Percentiles rank a stretch among this genome's conserved stretches.
Evolutionary conservation across 2,329 filamentous ascomycete species (phyloP).

Genomic region (Blastomyces gilchristii): DNA sequence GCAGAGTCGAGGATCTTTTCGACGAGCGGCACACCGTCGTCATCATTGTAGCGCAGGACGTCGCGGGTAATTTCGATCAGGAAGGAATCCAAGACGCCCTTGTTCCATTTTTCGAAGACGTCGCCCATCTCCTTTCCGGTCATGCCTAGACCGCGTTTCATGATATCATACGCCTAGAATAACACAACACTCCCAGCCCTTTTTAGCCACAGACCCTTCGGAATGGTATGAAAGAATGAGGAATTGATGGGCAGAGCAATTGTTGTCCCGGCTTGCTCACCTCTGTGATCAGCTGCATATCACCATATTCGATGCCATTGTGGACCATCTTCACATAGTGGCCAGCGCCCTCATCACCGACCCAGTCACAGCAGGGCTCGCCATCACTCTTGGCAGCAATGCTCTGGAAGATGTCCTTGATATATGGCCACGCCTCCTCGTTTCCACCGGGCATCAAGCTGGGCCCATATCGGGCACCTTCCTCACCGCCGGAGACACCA

Average conservation of each 20-base stretch:
- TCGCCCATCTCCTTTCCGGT: conserved; percentile 91
- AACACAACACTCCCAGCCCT: neutral
- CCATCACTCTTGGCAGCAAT: conserved; percentile 95
- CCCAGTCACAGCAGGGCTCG: conserved; percentile 98
- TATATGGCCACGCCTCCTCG: conserved; percentile 93
- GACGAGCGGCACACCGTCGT: conserved; percentile 78
- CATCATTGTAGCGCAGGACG: conserved; percentile 97
- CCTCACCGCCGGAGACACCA: conserved; percentile 97
- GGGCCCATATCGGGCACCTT: conserved; percentile 94
- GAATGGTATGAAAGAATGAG: neutral
- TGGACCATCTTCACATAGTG: conserved; percentile 99
- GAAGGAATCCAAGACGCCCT: conserved; percentile 96
- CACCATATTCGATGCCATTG: conserved; percentile 99
- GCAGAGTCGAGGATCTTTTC: conserved; percentile 99
- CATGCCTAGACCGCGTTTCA: conserved; percentile 94
- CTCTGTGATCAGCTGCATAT: conserved; percentile 99
- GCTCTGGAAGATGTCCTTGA: conserved; percentile 98
- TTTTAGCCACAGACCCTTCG: neutral
- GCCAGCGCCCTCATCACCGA: conserved; percentile 96
- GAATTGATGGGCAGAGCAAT: neutral
- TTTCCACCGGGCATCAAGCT: conserved; percentile 98
- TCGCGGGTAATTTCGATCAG: conserved; percentile 98
- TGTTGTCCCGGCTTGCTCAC: conserved; percentile 26
- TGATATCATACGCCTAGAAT: conserved; percentile 88
- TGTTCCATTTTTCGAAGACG: conserved; percentile 93